phyloP scores from a whole-genome alignment of 805 yeast species.

The Kazachstania kunashirensis region DNA sequence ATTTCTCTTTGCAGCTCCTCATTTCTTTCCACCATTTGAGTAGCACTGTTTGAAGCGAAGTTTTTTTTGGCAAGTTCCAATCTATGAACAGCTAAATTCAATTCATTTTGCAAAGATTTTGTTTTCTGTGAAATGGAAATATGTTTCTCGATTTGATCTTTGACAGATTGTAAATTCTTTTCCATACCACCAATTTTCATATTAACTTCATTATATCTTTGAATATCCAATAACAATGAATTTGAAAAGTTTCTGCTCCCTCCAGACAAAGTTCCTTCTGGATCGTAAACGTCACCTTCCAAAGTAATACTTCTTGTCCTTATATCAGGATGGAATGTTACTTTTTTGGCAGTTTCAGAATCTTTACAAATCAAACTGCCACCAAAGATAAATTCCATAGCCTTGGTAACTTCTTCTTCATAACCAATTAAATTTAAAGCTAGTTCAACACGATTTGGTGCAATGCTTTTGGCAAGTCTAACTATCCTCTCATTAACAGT shows the following conservation, averaged over 20 bases:
- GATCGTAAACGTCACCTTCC: conserved; percentile 93
- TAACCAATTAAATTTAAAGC: conserved; percentile 76
- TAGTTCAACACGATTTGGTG: conserved; percentile 81
- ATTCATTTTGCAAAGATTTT: conserved; percentile 45
- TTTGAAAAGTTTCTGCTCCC: conserved; percentile 65
- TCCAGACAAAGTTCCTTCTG: conserved; percentile 91
- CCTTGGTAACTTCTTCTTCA: conserved; percentile 58
- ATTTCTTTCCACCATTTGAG: conserved; percentile 43
- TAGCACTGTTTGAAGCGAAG: conserved; percentile 45
- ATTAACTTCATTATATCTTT: conserved; percentile 45
- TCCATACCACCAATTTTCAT: conserved; percentile 35
- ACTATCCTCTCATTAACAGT: conserved; percentile 44
- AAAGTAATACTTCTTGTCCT: conserved; percentile 76
- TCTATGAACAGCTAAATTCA: conserved; percentile 51
- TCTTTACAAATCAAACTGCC: conserved; percentile 78
- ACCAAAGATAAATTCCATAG: conserved; percentile 91
- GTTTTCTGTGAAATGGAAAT: conserved; percentile 41
- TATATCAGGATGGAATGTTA: conserved; percentile 79
- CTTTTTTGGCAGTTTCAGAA: conserved; percentile 76
- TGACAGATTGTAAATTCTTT: conserved; percentile 34
- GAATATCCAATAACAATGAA: conserved; percentile 55
- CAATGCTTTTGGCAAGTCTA: conserved; percentile 57
- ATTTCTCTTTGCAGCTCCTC: conserved; percentile 41
- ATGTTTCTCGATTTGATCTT: conserved; percentile 34
- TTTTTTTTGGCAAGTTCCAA: conserved; percentile 45